Conservation (phyloP, 768 basidiomycete species). For the Exidia glandulosa region DNA sequence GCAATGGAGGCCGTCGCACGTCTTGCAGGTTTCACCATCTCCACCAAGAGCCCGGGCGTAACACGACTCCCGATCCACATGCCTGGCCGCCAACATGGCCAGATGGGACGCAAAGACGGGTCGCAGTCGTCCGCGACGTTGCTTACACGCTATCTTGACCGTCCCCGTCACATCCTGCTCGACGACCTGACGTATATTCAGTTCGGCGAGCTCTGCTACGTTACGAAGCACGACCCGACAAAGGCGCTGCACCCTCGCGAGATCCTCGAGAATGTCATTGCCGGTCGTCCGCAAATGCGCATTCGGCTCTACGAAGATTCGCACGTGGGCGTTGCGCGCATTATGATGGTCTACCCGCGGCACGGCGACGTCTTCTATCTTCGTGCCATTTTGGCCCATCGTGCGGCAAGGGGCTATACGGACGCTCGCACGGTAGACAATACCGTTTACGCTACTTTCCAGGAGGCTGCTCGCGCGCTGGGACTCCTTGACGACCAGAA, state of each 20-base stretch:
- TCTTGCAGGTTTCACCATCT: constrained; percentile 24
- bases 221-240: neutral
- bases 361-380: constrained; percentile 27
- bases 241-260: neutral
- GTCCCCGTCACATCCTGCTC: constrained; percentile 1
- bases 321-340: neutral
- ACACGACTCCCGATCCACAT: constrained; percentile 24
- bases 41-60: constrained; percentile 23
- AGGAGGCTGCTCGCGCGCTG: constrained; percentile 14
- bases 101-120: constrained; percentile 11
- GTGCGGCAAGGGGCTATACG: constrained; percentile 10
- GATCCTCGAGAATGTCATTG: neutral
- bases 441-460: constrained; percentile 8
- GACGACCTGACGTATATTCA: neutral
- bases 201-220: neutral
- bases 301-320: neutral
- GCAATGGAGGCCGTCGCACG: constrained; percentile 26
- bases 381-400: constrained; percentile 15
- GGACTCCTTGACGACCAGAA: constrained; percentile 16
- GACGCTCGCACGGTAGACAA: constrained; percentile 16
- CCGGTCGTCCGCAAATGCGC: neutral
- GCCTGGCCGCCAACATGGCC: constrained; percentile 8
- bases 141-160: constrained; percentile 12
- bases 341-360: constrained; percentile 6
- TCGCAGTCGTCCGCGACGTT: constrained; percentile 5